Evolutionary conservation across 208 protist genomes (phyloP), one percentile per base, ranked within the genome.

Genomic region (Blastocrithidia nonstop): DNA sequence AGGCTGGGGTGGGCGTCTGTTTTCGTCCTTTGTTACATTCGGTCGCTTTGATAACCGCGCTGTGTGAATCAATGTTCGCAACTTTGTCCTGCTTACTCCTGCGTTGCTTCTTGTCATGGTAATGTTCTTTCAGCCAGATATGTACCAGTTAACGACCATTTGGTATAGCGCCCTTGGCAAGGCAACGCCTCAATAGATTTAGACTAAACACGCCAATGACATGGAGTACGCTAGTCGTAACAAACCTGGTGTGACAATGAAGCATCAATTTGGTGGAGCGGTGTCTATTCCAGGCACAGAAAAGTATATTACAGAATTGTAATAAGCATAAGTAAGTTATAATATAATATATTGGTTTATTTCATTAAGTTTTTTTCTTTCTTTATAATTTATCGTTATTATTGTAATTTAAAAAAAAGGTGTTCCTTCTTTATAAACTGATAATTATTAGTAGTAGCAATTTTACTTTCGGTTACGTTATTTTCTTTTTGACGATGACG

Each of bases 21-120:
- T 73, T 73, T 88, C 79, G 20, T 82, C 71, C 42, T 88, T 88
- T 35, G 72, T 88, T 40, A 71, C 80, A 58, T 88, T 82, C 68
- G 79, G 79, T 42, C 73, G 72, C 62, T 84, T 84, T 26, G 68
- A 84, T 46, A 83, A 88, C 59, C 79, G 79, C 54, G 61, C 68
- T 11, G 69, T 47, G 9, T 62, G 56, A 24, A 71, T 82, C 35
- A 31, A 55, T 4, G 39, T 79, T 39, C 79, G 79, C 57, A 88
- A 88, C 57, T 26, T 64, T 6, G 28, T 79, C 32, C 59, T 84
- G 17, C 43, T 48, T 47, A 49, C 81, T 40, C 79, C 79, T 6
- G 58, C 62, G 26, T 54, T 54, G 7, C 49, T 88, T 25, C 54
- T 68, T 35, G 71, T 63, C 19, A 63, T 88, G 40, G 42, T 75